Conservation (phyloP, 306 rosid species). For the Aeschynomene evenia region DNA sequence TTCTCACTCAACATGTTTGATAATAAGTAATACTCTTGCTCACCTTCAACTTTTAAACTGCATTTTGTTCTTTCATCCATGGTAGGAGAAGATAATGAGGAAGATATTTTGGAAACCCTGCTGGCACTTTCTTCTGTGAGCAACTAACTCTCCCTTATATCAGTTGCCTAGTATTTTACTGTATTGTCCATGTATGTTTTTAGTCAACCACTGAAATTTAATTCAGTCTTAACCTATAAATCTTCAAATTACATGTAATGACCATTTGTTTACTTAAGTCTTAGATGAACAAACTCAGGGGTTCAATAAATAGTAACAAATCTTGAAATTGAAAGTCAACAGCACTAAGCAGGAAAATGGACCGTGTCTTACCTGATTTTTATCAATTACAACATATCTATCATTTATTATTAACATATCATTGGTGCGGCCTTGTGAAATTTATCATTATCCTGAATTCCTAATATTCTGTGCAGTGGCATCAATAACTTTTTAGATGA, state of each 20-base stretch:
- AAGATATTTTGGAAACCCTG: constrained; percentile 31
- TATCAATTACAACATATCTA: background rate
- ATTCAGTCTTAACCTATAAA: too few species aligned
- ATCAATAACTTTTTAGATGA: background rate
- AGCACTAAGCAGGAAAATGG: background rate
- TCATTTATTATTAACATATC: background rate
- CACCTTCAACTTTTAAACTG: background rate
- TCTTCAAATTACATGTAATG: background rate
- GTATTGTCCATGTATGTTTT: background rate
- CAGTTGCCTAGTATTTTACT: background rate
- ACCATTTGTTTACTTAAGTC: too few species aligned
- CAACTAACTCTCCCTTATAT: background rate
- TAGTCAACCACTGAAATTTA: background rate
- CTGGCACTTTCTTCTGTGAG: constrained; percentile 17
- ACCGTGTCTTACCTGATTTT: background rate
- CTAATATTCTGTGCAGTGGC: too few species aligned
- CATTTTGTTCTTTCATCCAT: background rate
- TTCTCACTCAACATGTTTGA: background rate
- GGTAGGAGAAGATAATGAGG: constrained; percentile 23
- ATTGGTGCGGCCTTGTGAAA: background rate
- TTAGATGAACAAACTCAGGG: background rate
- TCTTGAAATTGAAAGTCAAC: background rate
- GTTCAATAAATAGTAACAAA: background rate
- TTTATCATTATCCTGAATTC: background rate
- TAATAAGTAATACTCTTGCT: background rate